Percentiles rank a stretch among this genome's conserved stretches.
These are phyloP conservation scores for Pichia norvegensis DNA, from an alignment of 1,139 yeast species.

Conservation along the genomic window DNA sequence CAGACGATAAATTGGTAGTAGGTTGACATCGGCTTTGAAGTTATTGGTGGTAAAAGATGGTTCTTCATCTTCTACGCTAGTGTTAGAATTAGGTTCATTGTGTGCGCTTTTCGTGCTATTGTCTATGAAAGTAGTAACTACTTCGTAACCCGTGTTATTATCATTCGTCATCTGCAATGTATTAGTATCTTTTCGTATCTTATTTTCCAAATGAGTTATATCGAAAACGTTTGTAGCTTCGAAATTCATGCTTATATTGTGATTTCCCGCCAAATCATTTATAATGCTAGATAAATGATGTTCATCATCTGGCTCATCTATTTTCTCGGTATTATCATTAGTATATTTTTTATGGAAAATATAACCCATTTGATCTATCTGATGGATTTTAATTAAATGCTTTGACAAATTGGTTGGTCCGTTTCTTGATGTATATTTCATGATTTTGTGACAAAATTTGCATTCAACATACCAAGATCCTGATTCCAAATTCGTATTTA, in stretches of 20 bases:
- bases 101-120: neutral
- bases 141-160: neutral
- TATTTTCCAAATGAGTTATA: too few species aligned
- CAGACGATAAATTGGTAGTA: neutral
- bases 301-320: neutral
- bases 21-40: neutral
- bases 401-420: constrained; percentile 29
- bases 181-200: neutral
- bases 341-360: too few species aligned
- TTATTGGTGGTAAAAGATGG: too few species aligned
- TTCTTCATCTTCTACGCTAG: neutral
- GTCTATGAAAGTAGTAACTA: neutral
- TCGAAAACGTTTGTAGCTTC: neutral
- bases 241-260: too few species aligned
- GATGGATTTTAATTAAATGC: constrained; percentile 24
- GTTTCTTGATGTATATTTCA: constrained; percentile 27
- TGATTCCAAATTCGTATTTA: neutral
- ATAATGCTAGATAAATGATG: neutral
- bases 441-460: constrained; percentile 21
- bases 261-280: neutral
- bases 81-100: too few species aligned
- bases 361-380: constrained; percentile 19
- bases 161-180: neutral
- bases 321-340: neutral
- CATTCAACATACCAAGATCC: constrained; percentile 15